Percentiles rank a stretch among this genome's conserved stretches.
Evolutionary conservation across 164 flowering plant species (phyloP).

Genomic region (Magnolia officinalis): DNA sequence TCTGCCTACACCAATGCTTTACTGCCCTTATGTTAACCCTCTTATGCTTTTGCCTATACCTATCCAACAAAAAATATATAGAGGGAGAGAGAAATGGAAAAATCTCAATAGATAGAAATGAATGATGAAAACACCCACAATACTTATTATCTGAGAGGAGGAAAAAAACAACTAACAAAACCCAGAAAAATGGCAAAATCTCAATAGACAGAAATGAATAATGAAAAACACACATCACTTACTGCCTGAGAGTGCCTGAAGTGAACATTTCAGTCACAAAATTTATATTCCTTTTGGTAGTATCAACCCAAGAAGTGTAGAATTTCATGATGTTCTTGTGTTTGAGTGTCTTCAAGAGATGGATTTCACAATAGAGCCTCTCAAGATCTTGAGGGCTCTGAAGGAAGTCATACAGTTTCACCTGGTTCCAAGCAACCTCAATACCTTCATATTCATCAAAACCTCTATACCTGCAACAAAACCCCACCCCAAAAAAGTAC

Average conservation of each 20-base stretch:
- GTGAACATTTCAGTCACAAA: constrained; percentile 98
- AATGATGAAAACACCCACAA: background rate
- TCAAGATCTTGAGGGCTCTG: constrained; percentile 80
- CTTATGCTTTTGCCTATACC: constrained; percentile 87
- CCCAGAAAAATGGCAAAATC: background rate
- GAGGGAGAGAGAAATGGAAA: background rate
- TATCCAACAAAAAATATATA: constrained; percentile 14
- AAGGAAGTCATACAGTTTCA: constrained; percentile 76
- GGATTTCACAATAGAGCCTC: constrained; percentile 86
- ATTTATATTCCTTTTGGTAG: constrained; percentile 73
- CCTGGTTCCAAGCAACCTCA: constrained; percentile 99
- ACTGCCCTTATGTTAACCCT: constrained; percentile 88
- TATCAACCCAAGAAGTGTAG: constrained; percentile 93
- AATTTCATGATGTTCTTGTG: constrained; percentile 93
- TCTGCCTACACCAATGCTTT: constrained; percentile 98
- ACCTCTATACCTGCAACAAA: constrained; percentile 63
- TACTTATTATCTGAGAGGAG: constrained; percentile 68
- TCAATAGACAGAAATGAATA: background rate
- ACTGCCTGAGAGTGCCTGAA: constrained; percentile 95
- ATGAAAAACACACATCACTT: constrained; percentile 9
- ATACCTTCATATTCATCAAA: constrained; percentile 97
- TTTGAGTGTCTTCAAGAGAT: constrained; percentile 88
- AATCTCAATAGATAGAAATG: constrained; percentile 1
- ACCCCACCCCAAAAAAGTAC: background rate
- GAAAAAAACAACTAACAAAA: background rate